Conservation (phyloP, 1,284 basidiomycete genomes). For the Apiotrichum mycotoxinovorans region DNA sequence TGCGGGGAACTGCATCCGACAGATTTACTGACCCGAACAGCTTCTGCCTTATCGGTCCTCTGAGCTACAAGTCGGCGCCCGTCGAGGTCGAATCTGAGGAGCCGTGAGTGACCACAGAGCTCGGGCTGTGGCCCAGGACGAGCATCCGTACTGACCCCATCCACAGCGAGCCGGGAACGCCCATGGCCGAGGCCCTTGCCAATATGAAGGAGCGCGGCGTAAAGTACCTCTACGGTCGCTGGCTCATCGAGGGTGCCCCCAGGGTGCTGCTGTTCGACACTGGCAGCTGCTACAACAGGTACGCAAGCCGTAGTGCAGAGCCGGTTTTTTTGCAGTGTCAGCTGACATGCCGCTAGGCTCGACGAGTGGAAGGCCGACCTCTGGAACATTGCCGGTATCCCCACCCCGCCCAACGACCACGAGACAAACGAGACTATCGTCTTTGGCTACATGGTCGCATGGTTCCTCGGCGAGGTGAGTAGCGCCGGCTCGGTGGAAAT, state of each 20-base stretch:
- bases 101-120: conserved; percentile 63
- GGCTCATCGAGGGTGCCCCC: conserved; percentile 95
- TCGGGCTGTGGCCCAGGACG: no score
- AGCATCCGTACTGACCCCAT: background rate
- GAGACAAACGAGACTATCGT: conserved; percentile 99
- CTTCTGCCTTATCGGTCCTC: conserved; percentile 87
- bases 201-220: conserved; percentile 82
- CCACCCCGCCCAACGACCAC: conserved; percentile 88
- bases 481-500: no score
- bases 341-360: conserved; percentile 54
- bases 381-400: conserved; percentile 97
- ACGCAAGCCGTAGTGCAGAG: no score
- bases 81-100: conserved; percentile 97
- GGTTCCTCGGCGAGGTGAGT: conserved; percentile 93
- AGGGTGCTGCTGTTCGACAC: conserved; percentile 94
- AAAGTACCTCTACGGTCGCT: conserved; percentile 90
- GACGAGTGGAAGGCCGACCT: conserved; percentile 99
- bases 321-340: no score
- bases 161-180: conserved; percentile 50
- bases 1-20: background rate
- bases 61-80: conserved; percentile 95
- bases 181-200: conserved; percentile 66
- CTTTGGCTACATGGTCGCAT: conserved; percentile 98
- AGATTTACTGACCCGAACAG: conserved; percentile 45
- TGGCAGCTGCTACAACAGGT: conserved; percentile 71